phyloP scores from a whole-genome alignment of 257 asterid species.

The Cinchona pubescens region DNA sequence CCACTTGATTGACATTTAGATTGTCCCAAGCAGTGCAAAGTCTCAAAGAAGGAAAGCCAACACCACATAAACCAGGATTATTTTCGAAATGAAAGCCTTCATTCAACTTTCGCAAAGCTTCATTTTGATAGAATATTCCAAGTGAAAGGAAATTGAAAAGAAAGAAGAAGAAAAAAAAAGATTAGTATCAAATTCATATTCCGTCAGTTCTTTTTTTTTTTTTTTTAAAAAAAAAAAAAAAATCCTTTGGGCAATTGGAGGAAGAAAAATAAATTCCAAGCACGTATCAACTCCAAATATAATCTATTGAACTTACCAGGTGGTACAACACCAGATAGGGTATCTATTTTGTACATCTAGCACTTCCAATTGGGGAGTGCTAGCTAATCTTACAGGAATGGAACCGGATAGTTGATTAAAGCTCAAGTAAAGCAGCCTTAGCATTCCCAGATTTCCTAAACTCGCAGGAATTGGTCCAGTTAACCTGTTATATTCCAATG shows the following conservation, averaged over 20 bases:
- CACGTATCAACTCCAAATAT: neutral
- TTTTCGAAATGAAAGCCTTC: conserved; percentile 49
- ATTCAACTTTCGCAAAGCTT: conserved; percentile 57
- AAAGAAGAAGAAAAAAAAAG: conserved; percentile 3
- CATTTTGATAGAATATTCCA: conserved; percentile 22
- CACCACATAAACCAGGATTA: conserved; percentile 81
- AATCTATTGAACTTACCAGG: conserved; percentile 39
- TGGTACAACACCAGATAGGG: conserved; percentile 75
- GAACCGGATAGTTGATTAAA: conserved; percentile 74
- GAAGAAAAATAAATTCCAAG: neutral
- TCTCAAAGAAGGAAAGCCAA: conserved; percentile 64
- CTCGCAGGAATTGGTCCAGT: conserved; percentile 61
- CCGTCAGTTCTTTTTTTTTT: neutral
- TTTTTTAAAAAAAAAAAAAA: no score
- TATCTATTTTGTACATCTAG: conserved; percentile 70
- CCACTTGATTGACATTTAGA: conserved; percentile 30
- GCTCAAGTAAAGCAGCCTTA: conserved; percentile 51
- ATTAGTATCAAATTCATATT: neutral
- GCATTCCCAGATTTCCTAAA: conserved; percentile 45
- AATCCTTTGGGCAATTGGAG: neutral
- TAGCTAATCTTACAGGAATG: conserved; percentile 51
- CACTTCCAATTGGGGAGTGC: conserved; percentile 45
- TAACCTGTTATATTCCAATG: conserved; percentile 48
- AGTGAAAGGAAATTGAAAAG: neutral
- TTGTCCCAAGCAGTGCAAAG: conserved; percentile 67